Percentiles rank a stretch among this genome's conserved stretches.
Evolutionary conservation across 176 grass and related monocot species (phyloP).

Genomic region (Olyra latifolia): DNA sequence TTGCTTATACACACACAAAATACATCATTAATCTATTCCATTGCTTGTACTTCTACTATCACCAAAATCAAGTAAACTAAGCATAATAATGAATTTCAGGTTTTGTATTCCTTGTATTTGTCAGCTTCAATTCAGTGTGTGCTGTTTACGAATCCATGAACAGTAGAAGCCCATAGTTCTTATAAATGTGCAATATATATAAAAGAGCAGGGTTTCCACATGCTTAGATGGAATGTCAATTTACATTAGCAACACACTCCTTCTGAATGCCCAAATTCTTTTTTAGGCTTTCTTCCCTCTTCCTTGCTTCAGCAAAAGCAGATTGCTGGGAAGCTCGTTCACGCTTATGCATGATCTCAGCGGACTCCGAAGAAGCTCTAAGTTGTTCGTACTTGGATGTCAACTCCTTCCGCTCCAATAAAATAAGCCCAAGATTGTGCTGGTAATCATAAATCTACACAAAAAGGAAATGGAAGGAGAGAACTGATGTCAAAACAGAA

Average conservation of each 20-base stretch:
- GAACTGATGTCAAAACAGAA: neutral
- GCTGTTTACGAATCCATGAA: neutral
- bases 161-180: neutral
- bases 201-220: neutral
- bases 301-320: conserved; percentile 67
- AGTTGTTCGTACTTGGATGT: conserved; percentile 67
- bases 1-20: neutral
- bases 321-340: conserved; percentile 59
- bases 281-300: conserved; percentile 68
- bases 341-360: conserved; percentile 65
- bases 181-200: neutral
- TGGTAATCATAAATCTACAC: conserved; percentile 83
- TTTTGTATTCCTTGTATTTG: neutral
- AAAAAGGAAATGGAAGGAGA: neutral
- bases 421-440: conserved; percentile 79
- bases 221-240: conserved; percentile 17
- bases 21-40: neutral
- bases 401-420: conserved; percentile 77
- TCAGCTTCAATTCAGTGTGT: neutral
- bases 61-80: neutral
- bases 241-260: conserved; percentile 79
- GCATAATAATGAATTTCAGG: neutral
- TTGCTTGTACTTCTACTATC: neutral
- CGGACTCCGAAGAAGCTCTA: conserved; percentile 55
- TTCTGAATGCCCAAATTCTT: conserved; percentile 77